Evolutionary conservation across 345 rosid species (phyloP).

Genomic region (Eutrema heterophyllum): DNA sequence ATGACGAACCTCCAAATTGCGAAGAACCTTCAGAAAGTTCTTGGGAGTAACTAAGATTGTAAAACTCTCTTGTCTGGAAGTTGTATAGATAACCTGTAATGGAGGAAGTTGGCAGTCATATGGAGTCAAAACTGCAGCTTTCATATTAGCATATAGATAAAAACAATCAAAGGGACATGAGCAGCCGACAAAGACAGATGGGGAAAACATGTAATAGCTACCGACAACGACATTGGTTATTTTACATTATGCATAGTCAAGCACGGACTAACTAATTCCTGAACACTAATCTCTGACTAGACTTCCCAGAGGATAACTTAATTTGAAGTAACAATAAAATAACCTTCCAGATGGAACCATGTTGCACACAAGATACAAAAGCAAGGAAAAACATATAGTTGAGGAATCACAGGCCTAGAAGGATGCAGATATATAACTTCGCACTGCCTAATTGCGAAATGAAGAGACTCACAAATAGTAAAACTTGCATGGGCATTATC

Average conservation of each 20-base stretch:
- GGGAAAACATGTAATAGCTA: not conserved
- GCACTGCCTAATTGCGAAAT: not conserved
- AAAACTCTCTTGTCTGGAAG: constrained; percentile 84
- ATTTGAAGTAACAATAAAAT: not conserved
- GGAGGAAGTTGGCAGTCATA: constrained; percentile 11
- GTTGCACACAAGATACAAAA: not conserved
- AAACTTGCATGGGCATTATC: not conserved
- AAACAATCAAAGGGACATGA: not conserved
- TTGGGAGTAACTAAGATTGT: constrained; percentile 88
- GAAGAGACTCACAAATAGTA: not conserved
- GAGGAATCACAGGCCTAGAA: not conserved
- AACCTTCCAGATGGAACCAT: constrained; percentile 10
- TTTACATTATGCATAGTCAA: constrained; percentile 5
- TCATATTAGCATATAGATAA: not conserved
- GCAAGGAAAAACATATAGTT: not conserved
- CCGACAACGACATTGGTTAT: not conserved
- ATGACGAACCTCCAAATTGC: constrained; percentile 76
- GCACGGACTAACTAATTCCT: constrained; percentile 1
- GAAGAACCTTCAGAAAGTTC: constrained; percentile 78
- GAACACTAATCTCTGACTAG: not conserved
- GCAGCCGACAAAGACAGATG: not conserved
- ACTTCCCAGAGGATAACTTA: not conserved
- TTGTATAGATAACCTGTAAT: constrained; percentile 78
- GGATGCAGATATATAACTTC: not conserved
- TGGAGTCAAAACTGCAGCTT: not conserved